phyloP scores from a whole-genome alignment of 2,329 filamentous ascomycete genomes.

The Stagonosporopsis chrysanthemi region DNA sequence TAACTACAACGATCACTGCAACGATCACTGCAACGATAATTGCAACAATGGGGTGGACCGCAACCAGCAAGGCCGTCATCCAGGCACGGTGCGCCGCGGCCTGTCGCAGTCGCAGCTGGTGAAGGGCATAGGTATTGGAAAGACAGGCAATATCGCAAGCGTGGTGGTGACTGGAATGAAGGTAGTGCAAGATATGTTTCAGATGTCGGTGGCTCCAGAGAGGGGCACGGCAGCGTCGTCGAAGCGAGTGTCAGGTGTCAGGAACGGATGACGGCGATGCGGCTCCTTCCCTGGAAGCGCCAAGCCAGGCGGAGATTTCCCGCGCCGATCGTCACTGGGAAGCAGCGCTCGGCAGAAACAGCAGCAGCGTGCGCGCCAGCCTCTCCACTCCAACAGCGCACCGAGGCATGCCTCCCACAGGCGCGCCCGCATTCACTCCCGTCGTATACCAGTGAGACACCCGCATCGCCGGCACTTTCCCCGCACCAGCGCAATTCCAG shows the following conservation, averaged over 20 bases:
- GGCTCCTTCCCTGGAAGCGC: slow-evolving; percentile 16
- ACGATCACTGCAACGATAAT: too few species aligned
- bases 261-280: slow-evolving; percentile 7
- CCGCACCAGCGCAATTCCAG: background rate
- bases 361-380: slow-evolving; percentile 20
- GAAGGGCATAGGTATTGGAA: background rate
- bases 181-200: slow-evolving; percentile 14
- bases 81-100: background rate
- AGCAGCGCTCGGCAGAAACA: slow-evolving; percentile 11
- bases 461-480: slow-evolving; percentile 11
- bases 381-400: slow-evolving; percentile 19
- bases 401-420: slow-evolving; percentile 24
- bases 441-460: slow-evolving; percentile 8
- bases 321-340: slow-evolving; percentile 21
- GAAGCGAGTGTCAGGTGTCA: slow-evolving; percentile 19
- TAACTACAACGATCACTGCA: background rate
- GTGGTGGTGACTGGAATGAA: slow-evolving; percentile 13
- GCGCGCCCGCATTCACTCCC: slow-evolving; percentile 14
- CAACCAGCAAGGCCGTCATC: background rate
- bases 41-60: background rate
- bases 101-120: background rate
- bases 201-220: slow-evolving; percentile 6
- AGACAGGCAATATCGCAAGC: background rate
- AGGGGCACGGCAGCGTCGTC: slow-evolving; percentile 4
- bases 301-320: slow-evolving; percentile 28